Conservation (phyloP, 108 stramenopile species). For the Parietichytrium sp. region DNA sequence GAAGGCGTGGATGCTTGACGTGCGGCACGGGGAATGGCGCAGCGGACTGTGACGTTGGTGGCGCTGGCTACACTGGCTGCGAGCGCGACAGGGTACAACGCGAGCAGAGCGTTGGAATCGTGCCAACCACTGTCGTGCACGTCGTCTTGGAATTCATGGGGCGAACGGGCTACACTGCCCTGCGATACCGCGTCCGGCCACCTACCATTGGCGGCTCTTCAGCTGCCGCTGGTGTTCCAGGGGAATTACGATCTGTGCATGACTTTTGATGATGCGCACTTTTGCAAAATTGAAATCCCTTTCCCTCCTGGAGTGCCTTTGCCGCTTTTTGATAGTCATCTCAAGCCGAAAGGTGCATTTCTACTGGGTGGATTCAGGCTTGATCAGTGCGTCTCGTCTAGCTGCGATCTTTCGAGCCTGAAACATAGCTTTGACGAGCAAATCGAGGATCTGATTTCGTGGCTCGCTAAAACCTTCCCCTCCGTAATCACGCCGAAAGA, state of each 20-base stretch:
- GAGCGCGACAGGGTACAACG: not conserved
- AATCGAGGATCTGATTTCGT: not conserved
- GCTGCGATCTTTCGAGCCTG: not conserved
- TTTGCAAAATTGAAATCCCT: not conserved
- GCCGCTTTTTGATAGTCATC: not conserved
- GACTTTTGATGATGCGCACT: not conserved
- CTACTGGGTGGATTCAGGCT: constrained; percentile 7
- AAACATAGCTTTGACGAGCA: not conserved
- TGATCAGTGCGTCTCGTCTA: not conserved
- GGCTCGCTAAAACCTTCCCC: too few species aligned
- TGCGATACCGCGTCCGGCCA: constrained; percentile 16
- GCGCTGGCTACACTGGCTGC: too few species aligned
- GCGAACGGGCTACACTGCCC: not conserved
- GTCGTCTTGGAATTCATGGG: not conserved
- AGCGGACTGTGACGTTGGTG: too few species aligned
- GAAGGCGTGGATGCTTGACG: too few species aligned
- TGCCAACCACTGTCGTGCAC: not conserved
- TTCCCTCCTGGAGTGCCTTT: too few species aligned
- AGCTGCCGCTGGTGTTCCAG: not conserved
- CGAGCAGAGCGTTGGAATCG: not conserved
- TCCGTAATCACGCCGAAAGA: too few species aligned
- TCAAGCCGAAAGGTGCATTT: not conserved
- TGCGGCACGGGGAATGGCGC: too few species aligned
- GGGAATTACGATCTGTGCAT: constrained; percentile 22
- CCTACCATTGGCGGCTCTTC: not conserved